Evolutionary conservation across 2,329 filamentous ascomycete species (phyloP).

Genomic region (Xylaria sp.): DNA sequence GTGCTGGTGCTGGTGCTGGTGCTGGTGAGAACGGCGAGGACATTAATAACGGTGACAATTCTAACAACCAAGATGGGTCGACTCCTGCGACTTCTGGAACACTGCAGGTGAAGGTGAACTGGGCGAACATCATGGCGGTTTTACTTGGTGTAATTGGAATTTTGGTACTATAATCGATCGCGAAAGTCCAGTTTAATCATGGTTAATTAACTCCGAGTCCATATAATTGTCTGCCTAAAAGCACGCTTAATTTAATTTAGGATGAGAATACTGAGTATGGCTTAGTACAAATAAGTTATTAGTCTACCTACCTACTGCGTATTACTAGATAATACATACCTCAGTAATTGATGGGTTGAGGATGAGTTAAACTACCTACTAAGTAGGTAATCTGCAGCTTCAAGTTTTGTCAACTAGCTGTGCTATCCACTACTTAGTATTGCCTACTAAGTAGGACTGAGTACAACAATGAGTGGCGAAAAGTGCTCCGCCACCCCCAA

Average conservation of each 20-base stretch:
- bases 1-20: not conserved
- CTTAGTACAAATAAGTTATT: too few relatives aligned
- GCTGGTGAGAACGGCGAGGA: not conserved
- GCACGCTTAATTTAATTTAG: not conserved
- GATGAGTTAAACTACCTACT: too few relatives aligned
- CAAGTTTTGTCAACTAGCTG: too few relatives aligned
- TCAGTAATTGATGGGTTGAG: too few relatives aligned
- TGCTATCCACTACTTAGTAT: too few relatives aligned
- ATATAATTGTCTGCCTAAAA: not conserved
- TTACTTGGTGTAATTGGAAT: slow-evolving; percentile 14
- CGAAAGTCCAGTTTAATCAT: not conserved
- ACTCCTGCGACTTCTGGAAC: slow-evolving; percentile 8
- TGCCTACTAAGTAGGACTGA: too few relatives aligned
- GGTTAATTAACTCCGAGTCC: not conserved
- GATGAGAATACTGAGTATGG: not conserved
- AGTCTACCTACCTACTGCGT: too few relatives aligned
- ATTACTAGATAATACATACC: too few relatives aligned
- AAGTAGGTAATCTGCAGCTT: too few relatives aligned
- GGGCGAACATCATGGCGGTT: slow-evolving; percentile 24
- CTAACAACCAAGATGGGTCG: slow-evolving; percentile 3
- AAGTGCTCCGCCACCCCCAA: slow-evolving; percentile 23
- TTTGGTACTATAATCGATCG: slow-evolving; percentile 8
- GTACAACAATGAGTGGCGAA: slow-evolving; percentile 21
- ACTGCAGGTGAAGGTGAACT: not conserved
- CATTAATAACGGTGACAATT: slow-evolving; percentile 25